Conservation (phyloP, 83 land plant species). For the Larix sibirica region DNA sequence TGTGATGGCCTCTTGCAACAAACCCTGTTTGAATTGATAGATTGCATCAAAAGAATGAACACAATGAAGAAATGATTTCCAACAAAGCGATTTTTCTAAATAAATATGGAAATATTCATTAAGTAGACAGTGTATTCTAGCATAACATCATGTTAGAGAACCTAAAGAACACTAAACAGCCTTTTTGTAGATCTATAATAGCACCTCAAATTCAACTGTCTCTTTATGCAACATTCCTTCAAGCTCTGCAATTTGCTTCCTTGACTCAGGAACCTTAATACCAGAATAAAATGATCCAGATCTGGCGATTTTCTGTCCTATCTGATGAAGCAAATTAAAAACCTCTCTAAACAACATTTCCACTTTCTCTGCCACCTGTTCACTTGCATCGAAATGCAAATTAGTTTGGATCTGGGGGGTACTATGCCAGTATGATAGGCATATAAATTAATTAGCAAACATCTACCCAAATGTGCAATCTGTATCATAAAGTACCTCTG, state of each 20-base stretch:
- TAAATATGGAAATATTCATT: too few species aligned
- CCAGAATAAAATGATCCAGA: constrained; percentile 21
- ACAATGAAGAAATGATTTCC: too few species aligned
- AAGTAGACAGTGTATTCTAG: too few species aligned
- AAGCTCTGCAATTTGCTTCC: constrained; percentile 41
- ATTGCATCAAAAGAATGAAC: neutral
- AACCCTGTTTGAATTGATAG: constrained; percentile 12
- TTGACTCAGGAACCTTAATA: constrained; percentile 36
- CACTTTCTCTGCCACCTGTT: constrained; percentile 62
- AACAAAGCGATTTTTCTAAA: neutral
- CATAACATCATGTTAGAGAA: too few species aligned
- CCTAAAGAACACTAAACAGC: too few species aligned
- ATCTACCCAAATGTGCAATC: too few species aligned
- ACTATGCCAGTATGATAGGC: neutral
- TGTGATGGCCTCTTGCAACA: constrained; percentile 46
- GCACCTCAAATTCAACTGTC: constrained; percentile 79
- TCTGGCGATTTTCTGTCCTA: constrained; percentile 37
- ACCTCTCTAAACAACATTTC: constrained; percentile 71
- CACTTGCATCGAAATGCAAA: too few species aligned
- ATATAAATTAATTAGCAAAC: too few species aligned
- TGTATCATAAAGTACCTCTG: constrained; percentile 50
- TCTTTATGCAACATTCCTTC: constrained; percentile 69
- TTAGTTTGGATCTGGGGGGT: constrained; percentile 19
- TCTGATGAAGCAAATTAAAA: constrained; percentile 42
- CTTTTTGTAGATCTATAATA: too few species aligned